Base-by-base conservation (phyloP, 495 filamentous ascomycete genomes). In the Daldinia decipiens region DNA sequence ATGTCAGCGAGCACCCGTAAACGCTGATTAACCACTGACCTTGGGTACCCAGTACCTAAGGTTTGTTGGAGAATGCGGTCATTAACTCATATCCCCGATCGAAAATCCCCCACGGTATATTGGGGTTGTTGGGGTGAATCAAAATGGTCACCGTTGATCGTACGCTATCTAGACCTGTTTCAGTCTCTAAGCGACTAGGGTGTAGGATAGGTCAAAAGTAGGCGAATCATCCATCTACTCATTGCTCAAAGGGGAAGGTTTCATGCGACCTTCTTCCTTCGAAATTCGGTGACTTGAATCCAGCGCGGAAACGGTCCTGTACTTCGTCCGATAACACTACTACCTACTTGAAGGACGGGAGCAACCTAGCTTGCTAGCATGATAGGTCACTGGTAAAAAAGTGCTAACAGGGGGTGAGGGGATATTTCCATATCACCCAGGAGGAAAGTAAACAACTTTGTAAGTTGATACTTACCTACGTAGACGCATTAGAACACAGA, bases 81-180 rank as follows among this genome's bases (percentile, higher is more conserved):
- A 68, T 59, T 26, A 36, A 52, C 60, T 68, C 50, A 59, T 34
- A 57, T 19, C 21, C 34, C 53, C 55, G 24, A 63, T 68, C 51
- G 51, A 26, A 45, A 68, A 57, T 4, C 56, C 59, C 64, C 64
- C 64, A 67, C 45, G 56, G 32, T 56, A 59, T 36, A 59, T 47
- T 62, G 55, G 59, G 38, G 69, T 68, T 36, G 62, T 47, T 62
- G 55, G 59, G 38, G 69, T 68, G 62, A 70, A 52, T 70, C 59
- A 67, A 58, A 61, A 39, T 54, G 58, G 70, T 66, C 58, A 67
- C 62, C 65, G 59, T 62, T 69, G 70, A 73, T 71, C 71, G 65
- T 47, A 21, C 65, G 40, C 62, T 68, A 68, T 75, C 62, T 55
- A 65, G 64, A 65, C 65, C 51, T 74, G 75, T 77, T 77, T 77